Base-by-base conservation (phyloP, 192 early-diverging fungal genomes). In the Chytriomyces confervae region DNA sequence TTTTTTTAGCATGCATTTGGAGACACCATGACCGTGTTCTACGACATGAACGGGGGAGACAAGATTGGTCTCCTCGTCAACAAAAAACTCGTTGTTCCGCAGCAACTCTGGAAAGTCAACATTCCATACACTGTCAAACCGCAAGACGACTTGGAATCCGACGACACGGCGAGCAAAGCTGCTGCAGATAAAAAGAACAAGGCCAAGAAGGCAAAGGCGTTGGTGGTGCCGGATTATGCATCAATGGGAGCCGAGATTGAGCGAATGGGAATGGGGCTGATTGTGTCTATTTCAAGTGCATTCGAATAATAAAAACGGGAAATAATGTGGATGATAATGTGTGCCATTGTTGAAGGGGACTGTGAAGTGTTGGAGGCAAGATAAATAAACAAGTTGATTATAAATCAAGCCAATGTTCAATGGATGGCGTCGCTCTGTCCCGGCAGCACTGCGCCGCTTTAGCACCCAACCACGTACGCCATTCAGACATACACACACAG, bases 41-140 rank as follows among this genome's bases (percentile, higher is more conserved):
- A 90, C 79, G 91, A 95, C 74, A 76, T 83, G 50, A 93, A 92
- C 63, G 94, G 94, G 18, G 93, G 94, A 53, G 86, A 89, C 51
- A 82, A 82, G 20, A 85, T 95, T 69, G 91, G 88, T 18, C 85
- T 95, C 6, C 86, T 93, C 23, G 92, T 90, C 89, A 91, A 91
- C 69, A 89, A 88, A 4, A 75, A 72, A 8, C 62, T 82, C 2
- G 78, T 89, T 8, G 82, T 82, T n/a, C 86, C 89, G 6, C 77
- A 85, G 48, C 74, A 76, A 27, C 83, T 81, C 5, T 95, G 89
- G 89, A 93, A 90, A 80, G 89, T 90, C 27, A 89, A 86, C 77
- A 48, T 86, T 44, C 86, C 79, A 18, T 93, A 83, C 74, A 91
- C 89, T 77, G 85, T 76, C 57, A 84, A 83, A 66, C 88, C 90